Evolutionary conservation across 164 flowering plant species (phyloP), one percentile per base, ranked within the genome.

Genomic region (Vitis rupestris): DNA sequence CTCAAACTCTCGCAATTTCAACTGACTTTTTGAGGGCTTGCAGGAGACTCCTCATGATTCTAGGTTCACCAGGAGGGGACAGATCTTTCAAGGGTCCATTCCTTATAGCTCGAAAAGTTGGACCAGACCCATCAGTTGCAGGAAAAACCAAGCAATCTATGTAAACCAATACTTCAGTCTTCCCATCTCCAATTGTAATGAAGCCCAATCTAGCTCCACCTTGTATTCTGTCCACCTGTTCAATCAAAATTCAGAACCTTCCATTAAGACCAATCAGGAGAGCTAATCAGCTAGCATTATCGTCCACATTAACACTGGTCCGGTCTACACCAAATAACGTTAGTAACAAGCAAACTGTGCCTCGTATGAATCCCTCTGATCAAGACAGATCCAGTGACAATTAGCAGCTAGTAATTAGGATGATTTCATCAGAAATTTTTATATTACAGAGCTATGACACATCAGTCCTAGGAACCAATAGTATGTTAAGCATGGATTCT

Each of bases 131-230:
- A 57, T 63, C 82, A 2, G 80, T 75, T n/a, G 86, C 76, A 4
- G 93, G 90, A 67, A 70, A 77, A 49, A 92, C 92, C 74, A 86
- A 54, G 74, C 93, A 92, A 72, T 92, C 94, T 50, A 92, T 92
- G 80, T 90, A 86, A 65, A 86, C 91, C 9, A 47, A 74, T 17
- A 87, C 92, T 72, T 86, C 83, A 0, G 93, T 88, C 70, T 80
- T 55, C 19, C 86, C 97, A 66, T 87, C 90, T 62, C 74, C 90
- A 59, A 92, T 78, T 27, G 81, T 78, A 8, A 85, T 86, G 72
- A 92, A 90, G 4, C 87, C 90, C 69, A 92, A 66, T 66, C 97
- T 82, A n/a, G 85, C 90, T 69, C 97, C 94, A 59, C 93, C 88
- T 0, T 82, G 67, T 67, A 92, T 81, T 72, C 85, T 92, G 78